A percentile compares a stretch with the other conserved stretches of the same genome.
phyloP scores from a whole-genome alignment of 83 land plant genomes.

The Larix sibirica region DNA sequence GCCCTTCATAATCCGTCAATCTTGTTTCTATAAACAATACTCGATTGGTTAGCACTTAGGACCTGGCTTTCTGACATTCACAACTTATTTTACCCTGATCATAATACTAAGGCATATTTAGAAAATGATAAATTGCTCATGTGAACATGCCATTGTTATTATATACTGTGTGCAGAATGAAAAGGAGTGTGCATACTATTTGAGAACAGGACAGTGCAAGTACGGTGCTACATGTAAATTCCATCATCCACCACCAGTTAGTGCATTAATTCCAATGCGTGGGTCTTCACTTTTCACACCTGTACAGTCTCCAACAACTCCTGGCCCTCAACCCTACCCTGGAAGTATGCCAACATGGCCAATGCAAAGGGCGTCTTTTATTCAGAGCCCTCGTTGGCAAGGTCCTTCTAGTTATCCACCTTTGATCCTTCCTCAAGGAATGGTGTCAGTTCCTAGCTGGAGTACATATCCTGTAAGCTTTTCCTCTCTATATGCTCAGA shows the following conservation, averaged over 20 bases:
- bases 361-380: slow-evolving; percentile 66
- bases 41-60: not conserved
- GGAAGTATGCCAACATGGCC: slow-evolving; percentile 77
- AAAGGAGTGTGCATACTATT: slow-evolving; percentile 88
- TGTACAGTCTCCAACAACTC: slow-evolving; percentile 62
- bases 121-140: not conserved
- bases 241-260: slow-evolving; percentile 91
- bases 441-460: slow-evolving; percentile 84
- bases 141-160: not conserved
- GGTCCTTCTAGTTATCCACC: slow-evolving; percentile 80
- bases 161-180: slow-evolving; percentile 61
- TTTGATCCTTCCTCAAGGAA: slow-evolving; percentile 75
- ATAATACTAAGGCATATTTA: not conserved
- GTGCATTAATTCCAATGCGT: slow-evolving; percentile 58
- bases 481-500: not conserved
- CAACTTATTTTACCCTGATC: not conserved
- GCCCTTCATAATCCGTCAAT: not conserved
- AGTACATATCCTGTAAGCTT: slow-evolving; percentile 52
- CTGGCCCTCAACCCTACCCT: slow-evolving; percentile 67
- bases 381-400: slow-evolving; percentile 84
- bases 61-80: not conserved
- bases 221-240: slow-evolving; percentile 94
- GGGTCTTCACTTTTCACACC: slow-evolving; percentile 73
- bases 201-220: slow-evolving; percentile 94
- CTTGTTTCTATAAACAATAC: not conserved